Evolutionary conservation across 768 basidiomycete genomes (phyloP).

Genomic region (Austroboletus eburneus): DNA sequence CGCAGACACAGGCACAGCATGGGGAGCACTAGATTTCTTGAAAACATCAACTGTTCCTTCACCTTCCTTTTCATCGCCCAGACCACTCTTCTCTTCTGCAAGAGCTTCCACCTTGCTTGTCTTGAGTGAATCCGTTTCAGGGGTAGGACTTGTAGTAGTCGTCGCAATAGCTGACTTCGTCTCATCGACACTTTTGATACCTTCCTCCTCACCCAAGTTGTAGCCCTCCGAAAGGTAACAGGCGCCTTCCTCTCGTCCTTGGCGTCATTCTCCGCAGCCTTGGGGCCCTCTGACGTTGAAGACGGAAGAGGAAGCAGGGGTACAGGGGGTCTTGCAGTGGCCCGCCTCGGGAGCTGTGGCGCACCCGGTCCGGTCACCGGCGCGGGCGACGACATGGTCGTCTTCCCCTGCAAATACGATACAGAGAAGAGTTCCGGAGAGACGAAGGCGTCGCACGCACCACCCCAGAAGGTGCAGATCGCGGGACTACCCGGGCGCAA

Average conservation of each 20-base stretch:
- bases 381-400: conserved; percentile 30
- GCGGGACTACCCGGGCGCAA: conserved; percentile 30
- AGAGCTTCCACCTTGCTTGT: background rate
- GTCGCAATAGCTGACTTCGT: background rate
- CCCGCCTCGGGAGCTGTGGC: conserved; percentile 65
- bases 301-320: conserved; percentile 32
- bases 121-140: background rate
- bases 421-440: conserved; percentile 3
- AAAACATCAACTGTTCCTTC: background rate
- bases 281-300: background rate
- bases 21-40: background rate
- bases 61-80: background rate
- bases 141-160: background rate
- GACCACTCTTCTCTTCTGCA: no score
- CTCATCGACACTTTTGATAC: no score
- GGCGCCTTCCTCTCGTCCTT: no score
- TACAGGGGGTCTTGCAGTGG: conserved; percentile 45
- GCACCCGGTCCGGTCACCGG: conserved; percentile 15
- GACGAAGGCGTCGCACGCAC: conserved; percentile 9
- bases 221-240: no score
- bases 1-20: background rate
- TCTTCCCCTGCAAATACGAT: conserved; percentile 15
- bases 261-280: background rate
- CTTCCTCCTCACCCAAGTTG: no score
- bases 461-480: conserved; percentile 3